phyloP scores from a whole-genome alignment of 1,284 basidiomycete species.

The Ceratobasidium sp. region DNA sequence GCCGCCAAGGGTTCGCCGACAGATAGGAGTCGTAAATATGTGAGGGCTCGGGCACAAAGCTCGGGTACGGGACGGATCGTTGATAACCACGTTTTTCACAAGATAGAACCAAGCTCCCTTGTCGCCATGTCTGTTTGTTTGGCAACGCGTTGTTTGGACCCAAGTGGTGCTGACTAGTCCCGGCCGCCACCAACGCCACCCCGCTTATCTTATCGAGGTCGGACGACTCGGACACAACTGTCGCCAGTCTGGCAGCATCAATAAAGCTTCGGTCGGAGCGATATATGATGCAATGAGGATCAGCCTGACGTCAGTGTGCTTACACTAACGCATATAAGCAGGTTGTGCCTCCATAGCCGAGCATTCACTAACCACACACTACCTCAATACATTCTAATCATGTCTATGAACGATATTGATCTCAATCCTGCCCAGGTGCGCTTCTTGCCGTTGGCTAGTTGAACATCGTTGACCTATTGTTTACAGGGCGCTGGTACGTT shows the following conservation, averaged over 20 bases:
- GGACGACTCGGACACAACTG: not conserved
- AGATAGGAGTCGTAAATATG: slow-evolving; percentile 21
- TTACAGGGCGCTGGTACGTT: slow-evolving; percentile 9
- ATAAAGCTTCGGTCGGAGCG: not conserved
- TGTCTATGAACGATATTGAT: slow-evolving; percentile 3
- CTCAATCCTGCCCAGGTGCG: not conserved
- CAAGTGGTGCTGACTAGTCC: not conserved
- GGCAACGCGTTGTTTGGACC: not conserved
- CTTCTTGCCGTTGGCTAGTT: not conserved
- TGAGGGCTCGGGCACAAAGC: not conserved
- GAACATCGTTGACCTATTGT: not conserved
- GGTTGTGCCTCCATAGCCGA: not conserved
- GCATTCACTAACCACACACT: not conserved
- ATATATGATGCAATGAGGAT: slow-evolving; percentile 6
- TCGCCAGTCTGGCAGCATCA: not conserved
- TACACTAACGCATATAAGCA: slow-evolving; percentile 12
- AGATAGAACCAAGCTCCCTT: not conserved
- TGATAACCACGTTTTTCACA: not conserved
- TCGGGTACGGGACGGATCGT: not conserved
- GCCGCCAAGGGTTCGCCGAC: not conserved
- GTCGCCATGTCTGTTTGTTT: not conserved
- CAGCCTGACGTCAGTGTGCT: slow-evolving; percentile 28
- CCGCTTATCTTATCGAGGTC: slow-evolving; percentile 29
- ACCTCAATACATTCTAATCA: not conserved
- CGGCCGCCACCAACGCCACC: not conserved